phyloP scores from a whole-genome alignment of 352 stramenopile genomes.

The Pythium brassicae region DNA sequence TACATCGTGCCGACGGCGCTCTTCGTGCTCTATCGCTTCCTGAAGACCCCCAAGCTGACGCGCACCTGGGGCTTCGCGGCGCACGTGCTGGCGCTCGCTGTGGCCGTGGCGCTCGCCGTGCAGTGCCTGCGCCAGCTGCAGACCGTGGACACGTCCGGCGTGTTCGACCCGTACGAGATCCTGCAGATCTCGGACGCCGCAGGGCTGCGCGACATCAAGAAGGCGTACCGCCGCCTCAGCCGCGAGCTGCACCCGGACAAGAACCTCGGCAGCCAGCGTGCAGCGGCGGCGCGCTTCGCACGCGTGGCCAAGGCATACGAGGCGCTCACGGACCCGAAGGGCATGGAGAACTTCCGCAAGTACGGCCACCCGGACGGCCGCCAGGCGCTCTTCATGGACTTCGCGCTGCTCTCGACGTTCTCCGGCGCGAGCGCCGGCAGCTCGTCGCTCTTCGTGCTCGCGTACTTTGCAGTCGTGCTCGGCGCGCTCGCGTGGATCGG shows the following conservation, averaged over 20 bases:
- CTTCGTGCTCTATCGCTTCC: slow-evolving; percentile 48
- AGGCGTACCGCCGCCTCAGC: slow-evolving; percentile 65
- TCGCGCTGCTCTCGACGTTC: slow-evolving; percentile 63
- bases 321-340: slow-evolving; percentile 64
- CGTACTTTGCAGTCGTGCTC: slow-evolving; percentile 70
- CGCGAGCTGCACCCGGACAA: slow-evolving; percentile 80
- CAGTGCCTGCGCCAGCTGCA: slow-evolving; percentile 57
- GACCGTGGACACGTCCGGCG: slow-evolving; percentile 65
- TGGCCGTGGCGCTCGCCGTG: slow-evolving; percentile 38
- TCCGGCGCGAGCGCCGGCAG: slow-evolving; percentile 27
- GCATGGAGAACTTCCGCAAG: slow-evolving; percentile 76
- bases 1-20: slow-evolving; percentile 64
- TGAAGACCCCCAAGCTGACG: slow-evolving; percentile 39
- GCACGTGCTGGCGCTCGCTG: slow-evolving; percentile 43
- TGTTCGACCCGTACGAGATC: slow-evolving; percentile 88
- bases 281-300: slow-evolving; percentile 40
- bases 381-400: slow-evolving; percentile 70
- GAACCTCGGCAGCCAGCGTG: slow-evolving; percentile 49
- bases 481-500: slow-evolving; percentile 52
- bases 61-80: slow-evolving; percentile 42
- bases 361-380: slow-evolving; percentile 78
- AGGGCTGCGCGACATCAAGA: slow-evolving; percentile 61
- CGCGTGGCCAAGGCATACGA: slow-evolving; percentile 85
- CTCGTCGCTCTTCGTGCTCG: slow-evolving; percentile 56
- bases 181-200: slow-evolving; percentile 56